These are phyloP conservation scores for Epithele typhae DNA, from an alignment of 768 basidiomycete genomes.

Conservation along the genomic window DNA sequence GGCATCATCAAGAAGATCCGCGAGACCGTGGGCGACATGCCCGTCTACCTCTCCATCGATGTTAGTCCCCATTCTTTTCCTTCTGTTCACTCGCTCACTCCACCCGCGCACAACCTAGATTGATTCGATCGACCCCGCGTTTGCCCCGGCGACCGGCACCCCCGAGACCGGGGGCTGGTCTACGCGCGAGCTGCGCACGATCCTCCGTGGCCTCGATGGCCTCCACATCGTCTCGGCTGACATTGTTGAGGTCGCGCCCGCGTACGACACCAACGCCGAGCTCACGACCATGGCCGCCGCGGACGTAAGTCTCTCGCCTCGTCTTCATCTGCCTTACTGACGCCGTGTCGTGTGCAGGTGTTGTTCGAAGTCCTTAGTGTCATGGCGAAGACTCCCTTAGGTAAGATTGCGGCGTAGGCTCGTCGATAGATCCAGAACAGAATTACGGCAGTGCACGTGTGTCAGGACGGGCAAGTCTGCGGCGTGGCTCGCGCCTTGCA, in stretches of 20 bases:
- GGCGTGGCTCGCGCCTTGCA: neutral
- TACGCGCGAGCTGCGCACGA: constrained; percentile 74
- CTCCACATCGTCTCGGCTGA: constrained; percentile 77
- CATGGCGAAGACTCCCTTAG: constrained; percentile 76
- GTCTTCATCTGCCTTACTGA: constrained; percentile 10
- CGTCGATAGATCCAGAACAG: no score
- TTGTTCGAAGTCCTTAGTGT: constrained; percentile 73
- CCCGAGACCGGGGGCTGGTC: constrained; percentile 86
- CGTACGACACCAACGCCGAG: constrained; percentile 68
- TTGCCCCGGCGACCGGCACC: constrained; percentile 81
- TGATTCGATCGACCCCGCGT: constrained; percentile 76
- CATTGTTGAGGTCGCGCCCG: constrained; percentile 82
- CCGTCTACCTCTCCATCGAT: constrained; percentile 78
- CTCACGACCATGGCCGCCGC: constrained; percentile 62
- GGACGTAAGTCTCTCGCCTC: constrained; percentile 39
- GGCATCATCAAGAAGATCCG: constrained; percentile 82
- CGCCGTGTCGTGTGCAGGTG: constrained; percentile 39
- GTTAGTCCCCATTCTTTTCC: constrained; percentile 33
- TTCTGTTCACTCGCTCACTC: neutral
- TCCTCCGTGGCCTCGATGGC: constrained; percentile 71
- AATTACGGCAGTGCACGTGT: constrained; percentile 1
- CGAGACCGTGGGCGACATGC: constrained; percentile 66
- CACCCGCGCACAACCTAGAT: constrained; percentile 38
- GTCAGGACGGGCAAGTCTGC: neutral
- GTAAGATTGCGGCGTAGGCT: constrained; percentile 35